Base-by-base conservation (phyloP, 495 filamentous ascomycete genomes). In the Ascodesmis nigricans region DNA sequence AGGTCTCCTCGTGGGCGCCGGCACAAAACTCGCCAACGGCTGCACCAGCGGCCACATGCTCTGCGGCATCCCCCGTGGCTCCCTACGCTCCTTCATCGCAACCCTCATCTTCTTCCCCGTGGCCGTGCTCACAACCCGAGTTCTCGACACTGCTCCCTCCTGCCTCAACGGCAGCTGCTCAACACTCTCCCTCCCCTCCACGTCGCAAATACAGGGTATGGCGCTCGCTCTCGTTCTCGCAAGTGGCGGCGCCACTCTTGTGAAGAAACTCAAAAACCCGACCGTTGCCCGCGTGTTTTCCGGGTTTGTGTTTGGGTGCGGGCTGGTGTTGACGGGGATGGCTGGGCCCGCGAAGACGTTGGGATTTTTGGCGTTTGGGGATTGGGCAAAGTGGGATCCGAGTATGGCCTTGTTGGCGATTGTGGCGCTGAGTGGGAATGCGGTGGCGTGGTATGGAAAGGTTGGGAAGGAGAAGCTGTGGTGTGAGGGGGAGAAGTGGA, bases 41-140 rank as follows among this genome's bases (percentile, higher is more conserved):
- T 71, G 67, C 40, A 69, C 67, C 8, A 68, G 65, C 1, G 67
- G 67, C 20, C 67, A 72, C 45, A 68, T 72, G 58, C 60, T 72
- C 21, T 68, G 65, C 39, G 67, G 67, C 0, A 36, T 71, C 3
- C 59, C 66, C 0, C 62, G 63, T 20, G 51, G 65, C 10, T 65
- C 60, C 2, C 42, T 53, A 13, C 62, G 66, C 26, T 68, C 65
- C 5, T 30, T 67, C 6, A 58, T 63, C 29, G 62, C 67, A 22
- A 65, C 65, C 0, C 55, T 52, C 4, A 52, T 58, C n/a, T 71
- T 72, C 55, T 71, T 68, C 50, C 55, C 56, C 1, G 48, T 58
- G 0, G 66, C 63, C 11, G 31, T 67, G 3, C 23, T 65, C 18
- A 67, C 65, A 0, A 62, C 65, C 19, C 61, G 62, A 15, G 41